phyloP scores from a whole-genome alignment of 1,284 basidiomycete genomes.

The Heterobasidion irregulare region DNA sequence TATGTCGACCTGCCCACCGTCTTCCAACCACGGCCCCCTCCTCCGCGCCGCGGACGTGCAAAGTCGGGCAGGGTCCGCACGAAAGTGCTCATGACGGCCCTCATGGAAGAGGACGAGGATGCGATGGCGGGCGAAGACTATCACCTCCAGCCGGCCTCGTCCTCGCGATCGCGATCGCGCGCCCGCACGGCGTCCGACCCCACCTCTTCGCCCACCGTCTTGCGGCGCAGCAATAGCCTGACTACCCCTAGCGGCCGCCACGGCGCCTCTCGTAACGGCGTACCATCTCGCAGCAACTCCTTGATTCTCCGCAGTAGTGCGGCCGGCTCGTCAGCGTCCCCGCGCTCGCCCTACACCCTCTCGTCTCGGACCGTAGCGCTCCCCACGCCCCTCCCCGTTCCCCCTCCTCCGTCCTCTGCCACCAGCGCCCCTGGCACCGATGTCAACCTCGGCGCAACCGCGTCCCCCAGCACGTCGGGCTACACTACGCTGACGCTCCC shows the following conservation, averaged over 20 bases:
- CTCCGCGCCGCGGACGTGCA: conserved; percentile 11
- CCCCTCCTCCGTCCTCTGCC: conserved; percentile 14
- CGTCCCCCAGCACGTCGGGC: conserved; percentile 38
- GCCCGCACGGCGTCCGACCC: background rate
- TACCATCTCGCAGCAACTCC: background rate
- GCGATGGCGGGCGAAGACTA: conserved; percentile 7
- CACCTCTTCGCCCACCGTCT: background rate
- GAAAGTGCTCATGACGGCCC: conserved; percentile 29
- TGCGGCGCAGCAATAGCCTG: conserved; percentile 3
- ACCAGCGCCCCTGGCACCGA: background rate
- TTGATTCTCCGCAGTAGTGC: background rate
- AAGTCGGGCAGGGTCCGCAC: conserved; percentile 12
- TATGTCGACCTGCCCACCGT: conserved; percentile 13
- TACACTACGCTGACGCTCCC: conserved; percentile 70
- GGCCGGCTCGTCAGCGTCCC: conserved; percentile 4
- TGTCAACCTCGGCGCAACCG: conserved; percentile 7
- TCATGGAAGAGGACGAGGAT: conserved; percentile 35
- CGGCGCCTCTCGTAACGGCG: background rate
- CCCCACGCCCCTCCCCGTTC: conserved; percentile 12
- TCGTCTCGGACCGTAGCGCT: conserved; percentile 23
- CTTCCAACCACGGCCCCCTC: conserved; percentile 4
- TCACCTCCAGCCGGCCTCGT: background rate
- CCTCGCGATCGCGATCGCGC: background rate
- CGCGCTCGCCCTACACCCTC: conserved; percentile 12
- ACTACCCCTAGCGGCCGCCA: background rate